These are phyloP conservation scores for Microcos paniculata DNA, from an alignment of 345 rosid genomes.

Conservation along the genomic window DNA sequence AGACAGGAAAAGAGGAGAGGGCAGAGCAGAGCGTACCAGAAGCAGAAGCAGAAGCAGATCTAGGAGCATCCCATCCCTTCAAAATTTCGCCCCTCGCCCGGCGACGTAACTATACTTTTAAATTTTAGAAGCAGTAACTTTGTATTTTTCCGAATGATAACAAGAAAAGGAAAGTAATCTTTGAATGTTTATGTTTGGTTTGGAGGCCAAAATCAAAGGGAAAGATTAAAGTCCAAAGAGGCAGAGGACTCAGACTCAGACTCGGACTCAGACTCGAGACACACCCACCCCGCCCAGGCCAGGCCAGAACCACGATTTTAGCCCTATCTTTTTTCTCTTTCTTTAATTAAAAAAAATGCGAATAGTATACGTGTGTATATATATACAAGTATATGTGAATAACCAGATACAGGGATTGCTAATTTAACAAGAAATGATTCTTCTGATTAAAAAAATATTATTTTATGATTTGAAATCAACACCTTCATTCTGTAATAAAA, in stretches of 20 bases:
- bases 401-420: too few relatives aligned
- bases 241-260: background rate
- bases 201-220: background rate
- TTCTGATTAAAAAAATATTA: too few relatives aligned
- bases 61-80: conserved; percentile 10
- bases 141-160: background rate
- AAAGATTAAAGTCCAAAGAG: background rate
- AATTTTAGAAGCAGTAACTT: background rate
- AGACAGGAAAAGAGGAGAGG: background rate
- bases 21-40: conserved; percentile 6
- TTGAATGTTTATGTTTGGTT: background rate
- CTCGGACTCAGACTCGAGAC: background rate
- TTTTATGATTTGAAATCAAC: too few relatives aligned
- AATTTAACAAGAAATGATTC: too few relatives aligned
- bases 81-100: background rate
- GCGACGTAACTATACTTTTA: background rate
- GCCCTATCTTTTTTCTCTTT: background rate
- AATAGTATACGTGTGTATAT: too few relatives aligned
- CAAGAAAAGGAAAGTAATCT: background rate
- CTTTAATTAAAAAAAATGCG: too few relatives aligned
- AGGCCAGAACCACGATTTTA: background rate
- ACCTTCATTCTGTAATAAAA: too few relatives aligned
- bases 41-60: conserved; percentile 6
- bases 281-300: background rate
- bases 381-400: too few relatives aligned